Base-by-base conservation (phyloP, 139 green algal species). In the Marvania coccoides region DNA sequence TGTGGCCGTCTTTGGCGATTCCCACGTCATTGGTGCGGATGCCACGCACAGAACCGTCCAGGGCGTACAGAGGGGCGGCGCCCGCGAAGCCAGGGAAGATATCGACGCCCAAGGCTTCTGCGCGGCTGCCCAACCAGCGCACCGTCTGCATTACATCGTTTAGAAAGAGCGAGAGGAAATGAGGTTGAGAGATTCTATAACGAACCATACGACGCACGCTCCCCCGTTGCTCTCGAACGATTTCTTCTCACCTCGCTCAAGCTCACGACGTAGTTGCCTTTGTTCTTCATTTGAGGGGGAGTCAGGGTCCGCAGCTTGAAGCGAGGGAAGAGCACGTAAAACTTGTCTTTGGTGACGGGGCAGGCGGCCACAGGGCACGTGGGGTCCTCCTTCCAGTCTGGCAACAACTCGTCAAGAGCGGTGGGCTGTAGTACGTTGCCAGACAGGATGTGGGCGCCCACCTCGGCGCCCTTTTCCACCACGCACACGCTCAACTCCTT, bases 231-330 rank as follows among this genome's bases (percentile, higher is more conserved):
- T n/a, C n/a, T n/a, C n/a, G n/a, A n/a, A n/a, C n/a, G n/a, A n/a
- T n/a, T n/a, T n/a, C 14, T 12, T 56, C 19, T 30, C 14, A 53
- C 45, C 26, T 47, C 58, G 33, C 28, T 93, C 4, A 94, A 80
- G 68, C 85, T 95, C 63, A 96, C 84, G 39, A 97, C 75, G 66
- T 89, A 97, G 62, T 94, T 91, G 57, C 80, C 81, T 65, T 90
- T 86, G 74, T 96, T 95, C 23, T 77, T 61, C 83, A 95, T 91
- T 46, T 81, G 75, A 2, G 79, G 81, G 10, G 87, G 80, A 5
- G 72, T 83, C 34, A 85, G 87, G 45, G 93, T 23, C 3, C 74
- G 66, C 31, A 81, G 48, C 6, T 70, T 72, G 1, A 31, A 3
- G 0, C 39, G 56, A 30, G 74, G 15, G 0, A 72, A 80, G 6